A percentile compares a stretch with the other conserved stretches of the same genome.
phyloP scores from a whole-genome alignment of 2,329 filamentous ascomycete species.

The Bipolaris bicolor region DNA sequence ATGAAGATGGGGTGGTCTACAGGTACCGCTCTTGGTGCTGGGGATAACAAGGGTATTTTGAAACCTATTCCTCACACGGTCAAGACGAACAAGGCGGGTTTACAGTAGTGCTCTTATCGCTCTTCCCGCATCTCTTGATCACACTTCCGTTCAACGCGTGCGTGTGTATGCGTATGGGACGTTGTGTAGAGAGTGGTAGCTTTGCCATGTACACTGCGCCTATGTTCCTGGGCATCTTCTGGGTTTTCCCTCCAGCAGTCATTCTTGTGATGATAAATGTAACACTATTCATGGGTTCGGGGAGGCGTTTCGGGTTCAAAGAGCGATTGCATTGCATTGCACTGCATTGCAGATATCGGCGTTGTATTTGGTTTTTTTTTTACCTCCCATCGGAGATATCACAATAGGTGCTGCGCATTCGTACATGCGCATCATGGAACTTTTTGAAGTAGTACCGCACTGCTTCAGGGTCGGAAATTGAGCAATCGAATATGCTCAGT shows the following conservation, averaged over 20 bases:
- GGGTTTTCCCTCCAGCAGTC: background rate
- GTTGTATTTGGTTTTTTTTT: background rate
- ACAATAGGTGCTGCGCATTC: background rate
- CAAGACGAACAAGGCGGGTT: slow-evolving; percentile 81
- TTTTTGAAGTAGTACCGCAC: background rate
- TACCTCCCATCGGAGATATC: background rate
- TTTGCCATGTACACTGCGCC: background rate
- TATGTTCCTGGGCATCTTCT: background rate
- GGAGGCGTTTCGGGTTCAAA: background rate
- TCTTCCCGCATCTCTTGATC: background rate
- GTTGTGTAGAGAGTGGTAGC: background rate
- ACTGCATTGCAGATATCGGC: background rate
- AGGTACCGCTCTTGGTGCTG: slow-evolving; percentile 81
- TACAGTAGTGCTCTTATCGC: slow-evolving; percentile 49
- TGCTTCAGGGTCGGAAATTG: no score
- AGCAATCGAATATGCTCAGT: no score
- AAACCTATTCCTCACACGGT: slow-evolving; percentile 86
- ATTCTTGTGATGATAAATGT: background rate
- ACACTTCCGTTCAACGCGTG: background rate
- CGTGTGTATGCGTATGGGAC: background rate
- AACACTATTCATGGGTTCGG: background rate
- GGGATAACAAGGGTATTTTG: slow-evolving; percentile 85
- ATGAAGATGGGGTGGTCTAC: slow-evolving; percentile 97
- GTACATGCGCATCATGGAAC: background rate
- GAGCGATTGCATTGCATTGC: background rate